Evolutionary conservation across 2,329 filamentous ascomycete genomes (phyloP), one percentile per base, ranked within the genome.

Genomic region (Colletotrichum lentis): DNA sequence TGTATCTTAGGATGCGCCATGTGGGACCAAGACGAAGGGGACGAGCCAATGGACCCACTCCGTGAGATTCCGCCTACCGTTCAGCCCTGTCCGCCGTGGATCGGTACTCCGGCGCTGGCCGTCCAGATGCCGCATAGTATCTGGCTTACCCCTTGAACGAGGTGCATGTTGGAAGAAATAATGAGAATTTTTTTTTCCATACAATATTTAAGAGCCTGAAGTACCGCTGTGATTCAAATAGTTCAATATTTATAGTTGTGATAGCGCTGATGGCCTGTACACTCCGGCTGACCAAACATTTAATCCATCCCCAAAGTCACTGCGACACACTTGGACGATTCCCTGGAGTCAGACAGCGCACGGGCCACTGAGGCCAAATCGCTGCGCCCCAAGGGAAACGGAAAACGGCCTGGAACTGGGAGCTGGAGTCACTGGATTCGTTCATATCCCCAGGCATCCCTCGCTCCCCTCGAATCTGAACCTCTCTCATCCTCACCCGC

Each of bases 351-450:
- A 18, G 39, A 12, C 1, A 5, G 1, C 43, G 66, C 66, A 69
- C 66, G 66, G 66, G 44, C 66, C 66, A 69, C 66, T 69, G 66
- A 69, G 66, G 66, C 66, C 66, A 69, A 69, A 69, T 69, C 62
- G 43, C 66, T 69, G 50, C 62, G 66, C 65, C 65, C 50, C 43
- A n/a, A 47, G 50, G 47, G 27, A 22, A 50, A 47, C 49, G 47
- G 27, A 22, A 50, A 55, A 59, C 61, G 54, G 61, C 43, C n/a
- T n/a, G n/a, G n/a, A n/a, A n/a, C n/a, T 20, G 50, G 49, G 41
- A 43, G 65, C 50, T 44, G 46, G 43, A 46, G 65, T 68, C 55
- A 68, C 66, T 56, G 56, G 44, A 57, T 50, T 31, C 31, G 43
- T 69, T 69, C 66, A 69, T 61, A 69, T 65, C 62, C 62, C 66